Conservation (phyloP, 2,329 filamentous ascomycete genomes). For the Colletotrichum plurivorum region DNA sequence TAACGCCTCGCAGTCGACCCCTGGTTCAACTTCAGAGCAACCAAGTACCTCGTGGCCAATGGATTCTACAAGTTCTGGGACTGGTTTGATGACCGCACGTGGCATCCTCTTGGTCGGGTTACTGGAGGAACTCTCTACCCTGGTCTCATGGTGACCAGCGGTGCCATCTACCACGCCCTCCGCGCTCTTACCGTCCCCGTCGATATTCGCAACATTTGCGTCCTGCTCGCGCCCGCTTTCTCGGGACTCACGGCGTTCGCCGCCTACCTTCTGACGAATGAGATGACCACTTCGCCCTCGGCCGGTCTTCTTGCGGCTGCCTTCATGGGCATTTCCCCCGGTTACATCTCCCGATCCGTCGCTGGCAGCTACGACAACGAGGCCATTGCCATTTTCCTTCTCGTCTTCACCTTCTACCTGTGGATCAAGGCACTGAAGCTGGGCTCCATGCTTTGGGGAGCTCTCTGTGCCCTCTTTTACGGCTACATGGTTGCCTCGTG, state of each 20-base stretch:
- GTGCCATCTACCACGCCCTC: slow-evolving; percentile 94
- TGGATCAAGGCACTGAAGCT: slow-evolving; percentile 99
- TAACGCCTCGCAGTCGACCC: slow-evolving; percentile 82
- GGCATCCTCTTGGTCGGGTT: slow-evolving; percentile 98
- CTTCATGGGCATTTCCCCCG: slow-evolving; percentile 98
- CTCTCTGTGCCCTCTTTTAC: slow-evolving; percentile 94
- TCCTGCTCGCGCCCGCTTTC: slow-evolving; percentile 93
- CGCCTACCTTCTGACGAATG: slow-evolving; percentile 94
- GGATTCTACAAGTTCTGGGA: slow-evolving; percentile 99
- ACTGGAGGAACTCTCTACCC: slow-evolving; percentile 99
- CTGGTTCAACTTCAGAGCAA: slow-evolving; percentile 99
- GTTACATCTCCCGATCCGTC: slow-evolving; percentile 97
- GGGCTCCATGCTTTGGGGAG: slow-evolving; percentile 97
- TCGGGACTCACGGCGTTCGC: slow-evolving; percentile 95
- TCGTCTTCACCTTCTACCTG: slow-evolving; percentile 98
- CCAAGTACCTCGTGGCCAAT: slow-evolving; percentile 96
- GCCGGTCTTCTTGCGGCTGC: slow-evolving; percentile 93
- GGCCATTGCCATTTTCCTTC: slow-evolving; percentile 97
- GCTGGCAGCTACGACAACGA: slow-evolving; percentile 99
- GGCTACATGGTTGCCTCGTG: slow-evolving; percentile 99
- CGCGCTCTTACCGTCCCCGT: slow-evolving; percentile 91
- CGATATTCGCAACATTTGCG: slow-evolving; percentile 99
- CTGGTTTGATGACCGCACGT: slow-evolving; percentile 99
- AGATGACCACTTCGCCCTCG: slow-evolving; percentile 96
- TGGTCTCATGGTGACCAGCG: slow-evolving; percentile 98